Evolutionary conservation across 805 yeast genomes (phyloP).

Genomic region (Helenozyma baotianmanensis): DNA sequence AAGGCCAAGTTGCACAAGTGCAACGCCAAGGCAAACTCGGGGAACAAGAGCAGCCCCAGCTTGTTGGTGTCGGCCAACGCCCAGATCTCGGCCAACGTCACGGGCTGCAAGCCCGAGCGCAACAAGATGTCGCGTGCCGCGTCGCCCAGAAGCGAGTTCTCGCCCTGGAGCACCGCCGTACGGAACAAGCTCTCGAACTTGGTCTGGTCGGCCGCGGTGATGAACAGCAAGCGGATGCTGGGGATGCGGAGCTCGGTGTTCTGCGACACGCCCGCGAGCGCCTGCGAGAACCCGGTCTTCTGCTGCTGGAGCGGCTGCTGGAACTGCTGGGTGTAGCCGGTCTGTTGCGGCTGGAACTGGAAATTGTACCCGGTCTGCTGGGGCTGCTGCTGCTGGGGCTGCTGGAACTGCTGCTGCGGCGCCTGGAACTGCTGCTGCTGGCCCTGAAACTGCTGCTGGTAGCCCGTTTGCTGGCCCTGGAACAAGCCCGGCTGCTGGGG

Average conservation of each 20-base stretch:
- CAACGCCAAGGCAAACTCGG: conserved; percentile 90
- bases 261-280: conserved; percentile 42
- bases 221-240: conserved; percentile 72
- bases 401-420: conserved; percentile 24
- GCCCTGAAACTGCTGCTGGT: conserved; percentile 14
- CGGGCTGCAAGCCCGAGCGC: conserved; percentile 73
- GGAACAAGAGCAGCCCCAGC: conserved; percentile 81
- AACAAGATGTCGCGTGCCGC: conserved; percentile 75
- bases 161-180: conserved; percentile 70
- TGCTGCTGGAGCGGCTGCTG: conserved; percentile 31
- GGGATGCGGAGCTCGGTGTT: conserved; percentile 65
- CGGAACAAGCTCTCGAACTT: conserved; percentile 83
- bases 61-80: conserved; percentile 82
- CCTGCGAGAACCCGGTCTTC: conserved; percentile 43
- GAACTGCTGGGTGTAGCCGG: conserved; percentile 8
- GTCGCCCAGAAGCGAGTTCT: conserved; percentile 62
- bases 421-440: conserved; percentile 36
- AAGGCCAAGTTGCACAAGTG: conserved; percentile 77
- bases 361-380: conserved; percentile 8
- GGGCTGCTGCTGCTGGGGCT: conserved; percentile 19
- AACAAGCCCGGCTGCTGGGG: conserved; percentile 16
- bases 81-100: conserved; percentile 83
- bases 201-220: conserved; percentile 79
- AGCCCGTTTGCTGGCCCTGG: conserved; percentile 17
- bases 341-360: conserved; percentile 5